Evolutionary conservation across 352 stramenopile species (phyloP).

Genomic region (Pythium sp.): DNA sequence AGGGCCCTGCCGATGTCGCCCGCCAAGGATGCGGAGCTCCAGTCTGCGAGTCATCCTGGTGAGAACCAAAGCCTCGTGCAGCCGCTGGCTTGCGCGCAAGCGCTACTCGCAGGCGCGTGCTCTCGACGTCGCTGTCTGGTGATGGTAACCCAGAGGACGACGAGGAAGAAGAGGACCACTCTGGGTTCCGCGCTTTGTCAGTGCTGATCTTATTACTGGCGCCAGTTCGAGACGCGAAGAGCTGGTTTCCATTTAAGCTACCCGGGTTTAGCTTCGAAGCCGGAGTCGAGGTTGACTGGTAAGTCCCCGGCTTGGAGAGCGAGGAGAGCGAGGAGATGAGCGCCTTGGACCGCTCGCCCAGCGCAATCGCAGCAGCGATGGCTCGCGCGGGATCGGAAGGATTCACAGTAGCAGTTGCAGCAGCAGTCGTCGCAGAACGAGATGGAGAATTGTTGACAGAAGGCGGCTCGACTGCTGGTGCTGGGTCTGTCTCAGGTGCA

Average conservation of each 20-base stretch:
- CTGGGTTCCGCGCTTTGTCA: slow-evolving; percentile 5
- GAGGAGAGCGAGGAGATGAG: slow-evolving; percentile 37
- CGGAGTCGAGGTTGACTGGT: neutral
- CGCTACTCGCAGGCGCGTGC: slow-evolving; percentile 1
- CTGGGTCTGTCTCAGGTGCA: neutral
- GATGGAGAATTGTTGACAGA: neutral
- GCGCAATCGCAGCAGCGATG: slow-evolving; percentile 33
- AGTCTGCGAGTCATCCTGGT: neutral
- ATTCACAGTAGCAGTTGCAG: neutral
- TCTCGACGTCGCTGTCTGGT: slow-evolving; percentile 11
- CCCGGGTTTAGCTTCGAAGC: neutral
- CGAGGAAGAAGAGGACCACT: slow-evolving; percentile 16
- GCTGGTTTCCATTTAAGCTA: neutral
- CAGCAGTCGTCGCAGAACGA: neutral
- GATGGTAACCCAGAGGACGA: slow-evolving; percentile 19
- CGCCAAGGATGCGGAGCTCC: slow-evolving; percentile 1
- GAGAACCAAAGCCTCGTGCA: neutral
- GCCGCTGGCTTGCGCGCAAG: neutral
- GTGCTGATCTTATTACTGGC: neutral
- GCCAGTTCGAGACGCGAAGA: slow-evolving; percentile 9
- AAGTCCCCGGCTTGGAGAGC: slow-evolving; percentile 13
- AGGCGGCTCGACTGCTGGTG: neutral
- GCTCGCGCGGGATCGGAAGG: slow-evolving; percentile 13
- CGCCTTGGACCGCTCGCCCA: slow-evolving; percentile 37
- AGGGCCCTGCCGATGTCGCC: slow-evolving; percentile 21